Evolutionary conservation across 257 asterid species (phyloP).

Genomic region (Mitragyna speciosa): DNA sequence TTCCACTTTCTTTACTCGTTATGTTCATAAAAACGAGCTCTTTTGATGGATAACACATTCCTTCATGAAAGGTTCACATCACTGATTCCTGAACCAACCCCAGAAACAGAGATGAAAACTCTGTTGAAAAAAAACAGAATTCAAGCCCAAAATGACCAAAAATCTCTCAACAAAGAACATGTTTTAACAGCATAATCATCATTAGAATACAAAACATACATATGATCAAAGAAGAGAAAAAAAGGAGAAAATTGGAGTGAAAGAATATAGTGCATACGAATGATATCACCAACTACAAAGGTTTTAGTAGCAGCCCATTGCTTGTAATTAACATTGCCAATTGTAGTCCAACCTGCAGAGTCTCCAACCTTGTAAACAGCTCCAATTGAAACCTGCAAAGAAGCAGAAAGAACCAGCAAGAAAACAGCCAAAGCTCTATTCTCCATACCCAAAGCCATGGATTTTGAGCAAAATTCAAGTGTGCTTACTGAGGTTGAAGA

Average conservation of each 20-base stretch:
- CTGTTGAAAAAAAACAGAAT: no score
- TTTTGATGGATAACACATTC: neutral
- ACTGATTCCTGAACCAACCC: neutral
- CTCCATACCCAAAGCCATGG: slow-evolving; percentile 28
- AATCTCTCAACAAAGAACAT: neutral
- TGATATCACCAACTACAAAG: slow-evolving; percentile 59
- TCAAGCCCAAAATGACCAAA: neutral
- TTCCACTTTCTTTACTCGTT: neutral
- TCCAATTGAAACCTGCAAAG: slow-evolving; percentile 25
- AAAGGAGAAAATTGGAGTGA: neutral
- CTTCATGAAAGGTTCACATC: neutral
- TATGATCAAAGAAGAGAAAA: neutral
- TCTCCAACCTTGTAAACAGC: slow-evolving; percentile 78
- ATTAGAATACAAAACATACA: no score
- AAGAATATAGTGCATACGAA: slow-evolving; percentile 36
- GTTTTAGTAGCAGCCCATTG: slow-evolving; percentile 59
- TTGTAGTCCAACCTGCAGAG: slow-evolving; percentile 84
- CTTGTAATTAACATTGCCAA: slow-evolving; percentile 73
- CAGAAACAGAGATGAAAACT: neutral
- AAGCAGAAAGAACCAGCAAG: slow-evolving; percentile 23
- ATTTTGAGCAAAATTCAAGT: neutral
- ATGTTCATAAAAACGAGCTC: neutral
- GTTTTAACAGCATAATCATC: no score
- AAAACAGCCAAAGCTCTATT: slow-evolving; percentile 17
- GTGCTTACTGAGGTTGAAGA: neutral